A percentile compares a stretch with the other conserved stretches of the same genome.
These are phyloP conservation scores for Nosema muscidifuracis DNA, from an alignment of 371 early-diverging fungal genomes.

Conservation along the genomic window DNA sequence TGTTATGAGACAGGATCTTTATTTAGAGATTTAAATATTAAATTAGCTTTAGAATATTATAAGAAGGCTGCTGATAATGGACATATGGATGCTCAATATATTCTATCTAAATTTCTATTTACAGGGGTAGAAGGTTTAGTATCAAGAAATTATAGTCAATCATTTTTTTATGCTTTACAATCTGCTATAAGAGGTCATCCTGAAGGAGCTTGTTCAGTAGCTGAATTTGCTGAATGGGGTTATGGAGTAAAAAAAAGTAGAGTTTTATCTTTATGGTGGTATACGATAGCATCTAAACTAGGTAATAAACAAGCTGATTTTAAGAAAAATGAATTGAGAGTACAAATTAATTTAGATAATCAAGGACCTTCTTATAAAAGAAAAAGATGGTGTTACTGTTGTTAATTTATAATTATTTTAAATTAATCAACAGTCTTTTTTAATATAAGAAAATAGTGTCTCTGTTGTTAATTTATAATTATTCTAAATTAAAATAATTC, in stretches of 20 bases:
- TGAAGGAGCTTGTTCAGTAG: constrained; percentile 45
- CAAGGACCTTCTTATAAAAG: constrained; percentile 16
- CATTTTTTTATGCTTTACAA: constrained; percentile 51
- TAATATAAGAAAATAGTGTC: too few species aligned
- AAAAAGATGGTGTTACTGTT: neutral
- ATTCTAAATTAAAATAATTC: too few species aligned
- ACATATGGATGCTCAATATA: constrained; percentile 56
- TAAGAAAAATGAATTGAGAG: constrained; percentile 19
- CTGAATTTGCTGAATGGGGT: constrained; percentile 50
- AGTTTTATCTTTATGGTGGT: constrained; percentile 60
- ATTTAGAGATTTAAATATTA: constrained; percentile 23
- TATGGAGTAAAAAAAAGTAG: constrained; percentile 39
- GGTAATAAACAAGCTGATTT: constrained; percentile 37
- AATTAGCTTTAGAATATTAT: constrained; percentile 49
- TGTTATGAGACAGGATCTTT: constrained; percentile 58
- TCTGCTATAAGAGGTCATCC: constrained; percentile 47
- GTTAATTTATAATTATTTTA: neutral
- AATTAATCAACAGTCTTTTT: neutral
- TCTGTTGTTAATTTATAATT: neutral
- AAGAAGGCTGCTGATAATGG: constrained; percentile 56
- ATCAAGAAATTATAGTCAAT: constrained; percentile 16
- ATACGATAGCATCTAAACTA: constrained; percentile 45
- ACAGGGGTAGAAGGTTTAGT: constrained; percentile 19
- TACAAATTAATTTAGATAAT: constrained; percentile 31
- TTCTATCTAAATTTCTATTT: constrained; percentile 37